Evolutionary conservation across 2,329 filamentous ascomycete genomes (phyloP).

Genomic region (Colletotrichum coccodes): DNA sequence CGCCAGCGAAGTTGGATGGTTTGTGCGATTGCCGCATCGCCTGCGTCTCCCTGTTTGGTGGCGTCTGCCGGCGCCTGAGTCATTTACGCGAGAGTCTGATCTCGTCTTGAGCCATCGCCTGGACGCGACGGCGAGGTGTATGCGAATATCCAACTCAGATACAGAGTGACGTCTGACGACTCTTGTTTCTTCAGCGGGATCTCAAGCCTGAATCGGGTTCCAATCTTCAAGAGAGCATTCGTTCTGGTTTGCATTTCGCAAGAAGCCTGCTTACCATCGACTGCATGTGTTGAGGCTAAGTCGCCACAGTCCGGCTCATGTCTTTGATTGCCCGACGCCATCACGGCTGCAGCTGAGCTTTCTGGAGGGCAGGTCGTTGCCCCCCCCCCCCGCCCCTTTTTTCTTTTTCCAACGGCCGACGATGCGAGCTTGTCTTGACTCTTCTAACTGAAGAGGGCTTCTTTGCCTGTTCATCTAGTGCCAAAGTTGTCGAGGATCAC

Average conservation of each 20-base stretch:
- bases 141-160: background rate
- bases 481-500: too few relatives aligned
- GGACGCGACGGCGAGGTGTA: background rate
- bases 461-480: background rate
- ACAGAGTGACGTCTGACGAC: background rate
- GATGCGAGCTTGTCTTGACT: background rate
- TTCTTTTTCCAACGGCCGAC: background rate
- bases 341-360: conserved; percentile 1
- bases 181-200: too few relatives aligned
- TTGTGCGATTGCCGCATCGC: too few relatives aligned
- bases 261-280: background rate
- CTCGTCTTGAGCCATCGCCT: too few relatives aligned
- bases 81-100: too few relatives aligned
- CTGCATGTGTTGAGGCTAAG: background rate
- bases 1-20: too few relatives aligned
- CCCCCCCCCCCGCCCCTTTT: too few relatives aligned
- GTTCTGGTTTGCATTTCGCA: too few relatives aligned
- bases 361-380: background rate
- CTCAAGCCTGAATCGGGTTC: too few relatives aligned
- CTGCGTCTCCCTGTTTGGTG: too few relatives aligned
- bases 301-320: background rate
- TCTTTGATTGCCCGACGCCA: conserved; percentile 17
- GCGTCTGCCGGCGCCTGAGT: too few relatives aligned
- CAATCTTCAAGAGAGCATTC: too few relatives aligned
- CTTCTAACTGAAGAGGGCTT: background rate